Percentiles rank a stretch among this genome's conserved stretches.
phyloP scores from a whole-genome alignment of 108 stramenopile species.

The Parietichytrium sp. region DNA sequence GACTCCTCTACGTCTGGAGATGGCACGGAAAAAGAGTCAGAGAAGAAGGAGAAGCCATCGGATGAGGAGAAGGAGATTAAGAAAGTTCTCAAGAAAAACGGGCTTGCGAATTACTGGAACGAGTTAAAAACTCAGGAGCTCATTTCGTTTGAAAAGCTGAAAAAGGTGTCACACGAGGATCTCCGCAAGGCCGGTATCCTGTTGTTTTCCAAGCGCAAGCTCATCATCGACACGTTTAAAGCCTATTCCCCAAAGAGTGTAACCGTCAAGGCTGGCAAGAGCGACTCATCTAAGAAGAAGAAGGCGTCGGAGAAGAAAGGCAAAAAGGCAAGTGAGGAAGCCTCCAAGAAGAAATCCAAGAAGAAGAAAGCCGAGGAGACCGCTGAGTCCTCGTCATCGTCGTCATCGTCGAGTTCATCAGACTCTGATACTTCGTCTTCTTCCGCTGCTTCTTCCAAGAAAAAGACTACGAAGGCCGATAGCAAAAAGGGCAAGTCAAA shows the following conservation, averaged over 20 bases:
- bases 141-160: background rate
- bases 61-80: background rate
- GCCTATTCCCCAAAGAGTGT: background rate
- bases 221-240: background rate
- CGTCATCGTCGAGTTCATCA: too few species aligned
- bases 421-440: too few species aligned
- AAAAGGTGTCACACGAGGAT: background rate
- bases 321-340: background rate
- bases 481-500: too few species aligned
- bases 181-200: background rate
- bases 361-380: too few species aligned
- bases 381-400: too few species aligned
- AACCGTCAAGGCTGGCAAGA: background rate
- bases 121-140: background rate
- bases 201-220: background rate
- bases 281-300: background rate
- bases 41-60: background rate
- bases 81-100: background rate
- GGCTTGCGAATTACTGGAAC: background rate
- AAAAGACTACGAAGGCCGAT: too few species aligned
- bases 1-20: too few species aligned
- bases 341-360: background rate
- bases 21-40: too few species aligned
- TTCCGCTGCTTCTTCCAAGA: too few species aligned
- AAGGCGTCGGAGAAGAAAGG: background rate